Evolutionary conservation across 176 grass and related monocot genomes (phyloP).

Genomic region (Themeda triandra): DNA sequence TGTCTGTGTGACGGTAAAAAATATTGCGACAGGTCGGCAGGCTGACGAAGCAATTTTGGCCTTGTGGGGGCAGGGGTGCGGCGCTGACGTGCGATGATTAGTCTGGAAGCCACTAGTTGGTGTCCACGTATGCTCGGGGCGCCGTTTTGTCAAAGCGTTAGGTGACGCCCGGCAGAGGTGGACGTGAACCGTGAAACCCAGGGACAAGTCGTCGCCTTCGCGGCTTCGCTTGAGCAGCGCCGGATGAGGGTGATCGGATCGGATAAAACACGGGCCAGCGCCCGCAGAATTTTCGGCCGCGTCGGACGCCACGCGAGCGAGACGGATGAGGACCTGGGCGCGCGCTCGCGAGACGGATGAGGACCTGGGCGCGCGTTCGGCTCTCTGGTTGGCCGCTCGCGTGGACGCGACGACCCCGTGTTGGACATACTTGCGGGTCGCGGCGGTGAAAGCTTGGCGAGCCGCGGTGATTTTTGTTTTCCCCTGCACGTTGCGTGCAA

Average conservation of each 20-base stretch:
- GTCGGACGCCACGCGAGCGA: neutral
- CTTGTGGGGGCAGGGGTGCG: neutral
- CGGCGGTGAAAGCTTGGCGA: neutral
- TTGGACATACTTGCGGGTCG: neutral
- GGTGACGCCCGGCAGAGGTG: neutral
- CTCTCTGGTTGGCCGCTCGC: neutral
- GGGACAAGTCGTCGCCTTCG: conserved; percentile 14
- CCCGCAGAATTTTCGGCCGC: neutral
- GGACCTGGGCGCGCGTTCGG: neutral
- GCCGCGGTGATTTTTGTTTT: neutral
- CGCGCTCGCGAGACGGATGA: no score
- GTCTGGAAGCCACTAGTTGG: neutral
- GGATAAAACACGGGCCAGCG: neutral
- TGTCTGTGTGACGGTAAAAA: conserved; percentile 12
- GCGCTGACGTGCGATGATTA: neutral
- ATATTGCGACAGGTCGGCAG: conserved; percentile 25
- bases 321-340: neutral
- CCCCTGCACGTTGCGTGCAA: neutral
- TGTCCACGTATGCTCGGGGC: neutral
- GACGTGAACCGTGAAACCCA: neutral
- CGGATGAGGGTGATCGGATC: neutral
- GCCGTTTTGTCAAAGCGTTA: conserved; percentile 13
- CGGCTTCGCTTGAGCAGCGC: no score
- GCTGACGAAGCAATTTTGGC: neutral
- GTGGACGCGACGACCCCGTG: neutral